Conservation (phyloP, 2,329 filamentous ascomycete genomes). For the Fusarium sambucinum region DNA sequence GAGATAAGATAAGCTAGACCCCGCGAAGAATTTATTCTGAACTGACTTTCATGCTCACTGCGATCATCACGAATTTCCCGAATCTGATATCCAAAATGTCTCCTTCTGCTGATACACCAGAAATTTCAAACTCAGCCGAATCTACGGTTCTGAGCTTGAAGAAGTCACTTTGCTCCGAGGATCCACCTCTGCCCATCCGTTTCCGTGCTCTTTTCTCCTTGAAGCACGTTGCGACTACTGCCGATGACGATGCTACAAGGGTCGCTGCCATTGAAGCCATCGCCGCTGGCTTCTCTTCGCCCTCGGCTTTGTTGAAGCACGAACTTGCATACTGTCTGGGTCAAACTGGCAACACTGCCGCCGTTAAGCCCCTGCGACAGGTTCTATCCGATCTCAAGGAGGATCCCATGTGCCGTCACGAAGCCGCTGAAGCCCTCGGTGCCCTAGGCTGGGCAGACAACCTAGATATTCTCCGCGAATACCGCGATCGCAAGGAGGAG, state of each 20-base stretch:
- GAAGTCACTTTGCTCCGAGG: slow-evolving; percentile 82
- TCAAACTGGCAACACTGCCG: slow-evolving; percentile 83
- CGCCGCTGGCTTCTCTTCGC: slow-evolving; percentile 84
- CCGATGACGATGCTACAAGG: slow-evolving; percentile 69
- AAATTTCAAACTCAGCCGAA: slow-evolving; percentile 42
- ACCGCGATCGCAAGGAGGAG: slow-evolving; percentile 81
- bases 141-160: slow-evolving; percentile 73
- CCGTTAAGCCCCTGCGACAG: slow-evolving; percentile 76
- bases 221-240: slow-evolving; percentile 86
- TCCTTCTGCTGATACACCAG: slow-evolving; percentile 42
- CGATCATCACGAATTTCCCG: slow-evolving; percentile 26
- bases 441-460: slow-evolving; percentile 83
- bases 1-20: slow-evolving; percentile 49
- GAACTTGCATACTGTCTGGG: slow-evolving; percentile 97
- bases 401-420: slow-evolving; percentile 95
- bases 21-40: slow-evolving; percentile 54
- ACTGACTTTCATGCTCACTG: slow-evolving; percentile 23
- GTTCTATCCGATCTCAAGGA: slow-evolving; percentile 84
- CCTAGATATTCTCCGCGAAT: slow-evolving; percentile 77
- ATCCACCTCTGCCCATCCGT: slow-evolving; percentile 83
- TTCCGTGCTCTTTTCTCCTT: slow-evolving; percentile 98
- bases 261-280: slow-evolving; percentile 78
- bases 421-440: slow-evolving; percentile 94
- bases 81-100: slow-evolving; percentile 44
- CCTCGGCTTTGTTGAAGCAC: slow-evolving; percentile 93